Evolutionary conservation across 257 asterid genomes (phyloP).

Genomic region (Nicotiana tabacum): DNA sequence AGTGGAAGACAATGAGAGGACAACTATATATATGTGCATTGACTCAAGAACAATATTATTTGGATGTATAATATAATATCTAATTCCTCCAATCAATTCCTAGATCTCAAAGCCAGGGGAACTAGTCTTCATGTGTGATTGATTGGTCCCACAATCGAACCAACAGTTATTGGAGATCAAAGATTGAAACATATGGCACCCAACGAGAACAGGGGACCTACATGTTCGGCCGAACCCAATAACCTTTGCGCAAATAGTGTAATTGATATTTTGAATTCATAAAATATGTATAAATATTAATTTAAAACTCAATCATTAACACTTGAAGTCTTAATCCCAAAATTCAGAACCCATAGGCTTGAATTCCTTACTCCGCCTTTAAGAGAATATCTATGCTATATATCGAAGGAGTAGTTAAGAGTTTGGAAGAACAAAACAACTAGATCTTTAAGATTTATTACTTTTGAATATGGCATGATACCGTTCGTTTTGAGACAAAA

Average conservation of each 20-base stretch:
- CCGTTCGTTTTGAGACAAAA: too few species aligned
- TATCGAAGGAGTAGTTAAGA: not conserved
- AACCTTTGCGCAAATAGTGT: too few species aligned
- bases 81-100: not conserved
- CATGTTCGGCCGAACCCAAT: too few species aligned
- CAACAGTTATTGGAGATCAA: not conserved
- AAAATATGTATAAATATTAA: too few species aligned
- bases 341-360: too few species aligned
- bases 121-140: not conserved
- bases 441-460: not conserved
- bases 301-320: too few species aligned
- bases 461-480: too few species aligned
- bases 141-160: not conserved
- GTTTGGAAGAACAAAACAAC: not conserved
- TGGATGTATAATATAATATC: not conserved
- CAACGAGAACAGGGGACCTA: too few species aligned
- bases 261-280: too few species aligned
- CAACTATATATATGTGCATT: not conserved
- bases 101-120: conserved; percentile 3
- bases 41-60: not conserved
- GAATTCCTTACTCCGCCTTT: too few species aligned
- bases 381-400: too few species aligned
- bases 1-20: conserved; percentile 6
- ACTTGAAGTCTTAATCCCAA: too few species aligned
- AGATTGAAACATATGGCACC: not conserved